phyloP scores from a whole-genome alignment of 2,329 filamentous ascomycete genomes.

The Akanthomyces lecanii region DNA sequence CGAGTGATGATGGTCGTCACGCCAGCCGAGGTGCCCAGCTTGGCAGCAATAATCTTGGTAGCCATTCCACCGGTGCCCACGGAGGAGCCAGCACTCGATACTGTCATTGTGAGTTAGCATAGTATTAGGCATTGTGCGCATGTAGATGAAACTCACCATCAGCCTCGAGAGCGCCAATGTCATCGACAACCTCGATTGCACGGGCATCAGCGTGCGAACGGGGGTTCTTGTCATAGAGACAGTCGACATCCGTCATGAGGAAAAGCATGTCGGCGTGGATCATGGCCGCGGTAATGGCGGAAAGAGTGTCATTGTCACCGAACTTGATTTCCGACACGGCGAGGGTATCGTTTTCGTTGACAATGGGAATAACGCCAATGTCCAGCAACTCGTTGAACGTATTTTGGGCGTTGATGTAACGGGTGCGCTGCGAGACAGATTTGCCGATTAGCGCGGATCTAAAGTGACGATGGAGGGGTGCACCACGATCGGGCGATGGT shows the following conservation, averaged over 20 bases:
- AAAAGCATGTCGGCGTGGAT: slow-evolving; percentile 95
- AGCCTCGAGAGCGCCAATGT: slow-evolving; percentile 76
- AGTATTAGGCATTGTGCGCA: background rate
- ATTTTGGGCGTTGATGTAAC: slow-evolving; percentile 96
- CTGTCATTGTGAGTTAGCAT: slow-evolving; percentile 37
- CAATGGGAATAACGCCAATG: slow-evolving; percentile 96
- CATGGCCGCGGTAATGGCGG: slow-evolving; percentile 95
- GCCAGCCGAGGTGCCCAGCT: slow-evolving; percentile 86
- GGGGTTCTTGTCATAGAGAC: slow-evolving; percentile 94
- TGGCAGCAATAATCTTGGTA: slow-evolving; percentile 92
- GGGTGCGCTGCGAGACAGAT: slow-evolving; percentile 59
- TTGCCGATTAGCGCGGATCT: slow-evolving; percentile 13
- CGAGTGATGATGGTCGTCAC: slow-evolving; percentile 95
- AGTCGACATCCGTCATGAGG: slow-evolving; percentile 98
- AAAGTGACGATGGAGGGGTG: slow-evolving; percentile 10
- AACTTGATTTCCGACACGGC: slow-evolving; percentile 99
- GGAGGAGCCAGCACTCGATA: slow-evolving; percentile 82
- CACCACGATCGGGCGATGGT: background rate
- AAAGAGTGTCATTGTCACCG: slow-evolving; percentile 96
- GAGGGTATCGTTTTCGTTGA: slow-evolving; percentile 97
- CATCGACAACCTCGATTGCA: slow-evolving; percentile 87
- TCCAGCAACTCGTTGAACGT: slow-evolving; percentile 85
- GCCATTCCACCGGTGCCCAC: slow-evolving; percentile 95
- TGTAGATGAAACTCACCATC: slow-evolving; percentile 53
- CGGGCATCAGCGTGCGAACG: slow-evolving; percentile 78